Conservation (phyloP, 306 rosid genomes). For the cucumber (Cucumis sativus) region Cucumber_9930_V3 NC_026659.2:8336501-8337000, state of each 20-base stretch:
- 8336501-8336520: background rate
- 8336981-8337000: too few relatives aligned
- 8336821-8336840: conserved; percentile 75
- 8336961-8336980: too few relatives aligned
- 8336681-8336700: conserved; percentile 81
- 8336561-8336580: background rate
- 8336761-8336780: conserved; percentile 83
- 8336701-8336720: conserved; percentile 96
- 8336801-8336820: conserved; percentile 92
- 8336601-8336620: background rate
- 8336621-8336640: conserved; percentile 48
- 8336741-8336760: conserved; percentile 99
- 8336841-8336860: conserved; percentile 57
- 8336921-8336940: too few relatives aligned
- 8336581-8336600: background rate
- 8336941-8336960: too few relatives aligned
- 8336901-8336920: background rate
- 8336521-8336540: background rate
- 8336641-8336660: conserved; percentile 95
- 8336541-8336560: background rate
- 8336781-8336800: conserved; percentile 75
- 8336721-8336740: conserved; percentile 98
- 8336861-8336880: background rate
- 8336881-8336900: background rate
- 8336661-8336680: conserved; percentile 69